Conservation (phyloP, 2,329 filamentous ascomycete genomes). For the Botrytis medusae region DNA sequence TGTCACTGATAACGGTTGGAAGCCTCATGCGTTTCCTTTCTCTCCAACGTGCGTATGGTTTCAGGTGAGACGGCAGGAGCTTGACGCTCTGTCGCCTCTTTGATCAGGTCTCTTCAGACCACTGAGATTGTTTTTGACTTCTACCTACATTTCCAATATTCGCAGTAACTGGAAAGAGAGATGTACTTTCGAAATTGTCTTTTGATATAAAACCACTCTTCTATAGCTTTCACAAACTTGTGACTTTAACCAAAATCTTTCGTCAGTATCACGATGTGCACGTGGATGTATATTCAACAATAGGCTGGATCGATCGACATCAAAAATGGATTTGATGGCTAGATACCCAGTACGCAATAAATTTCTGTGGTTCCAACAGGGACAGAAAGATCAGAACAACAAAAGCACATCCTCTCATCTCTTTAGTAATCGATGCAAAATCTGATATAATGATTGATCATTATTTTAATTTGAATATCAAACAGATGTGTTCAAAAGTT, state of each 20-base stretch:
- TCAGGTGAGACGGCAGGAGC: neutral
- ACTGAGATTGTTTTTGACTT: neutral
- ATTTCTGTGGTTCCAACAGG: neutral
- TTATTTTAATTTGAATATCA: neutral
- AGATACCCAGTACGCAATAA: neutral
- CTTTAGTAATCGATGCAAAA: neutral
- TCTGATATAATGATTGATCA: neutral
- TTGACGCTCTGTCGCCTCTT: neutral
- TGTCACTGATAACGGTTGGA: neutral
- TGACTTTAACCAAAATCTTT: neutral
- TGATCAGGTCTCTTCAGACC: neutral
- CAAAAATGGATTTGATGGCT: neutral
- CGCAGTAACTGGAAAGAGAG: neutral
- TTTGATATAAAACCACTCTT: neutral
- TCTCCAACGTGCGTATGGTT: neutral
- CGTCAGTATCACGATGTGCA: neutral
- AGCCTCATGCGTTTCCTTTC: neutral
- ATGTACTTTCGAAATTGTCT: neutral
- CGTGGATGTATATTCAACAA: neutral
- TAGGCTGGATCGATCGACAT: neutral
- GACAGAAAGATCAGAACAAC: neutral
- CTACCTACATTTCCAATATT: neutral
- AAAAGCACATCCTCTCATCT: neutral
- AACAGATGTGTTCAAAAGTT: neutral
- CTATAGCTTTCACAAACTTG: neutral